These are phyloP conservation scores for Cymodocea nodosa DNA, from an alignment of 116 monocot species.

Conservation along the genomic window DNA sequence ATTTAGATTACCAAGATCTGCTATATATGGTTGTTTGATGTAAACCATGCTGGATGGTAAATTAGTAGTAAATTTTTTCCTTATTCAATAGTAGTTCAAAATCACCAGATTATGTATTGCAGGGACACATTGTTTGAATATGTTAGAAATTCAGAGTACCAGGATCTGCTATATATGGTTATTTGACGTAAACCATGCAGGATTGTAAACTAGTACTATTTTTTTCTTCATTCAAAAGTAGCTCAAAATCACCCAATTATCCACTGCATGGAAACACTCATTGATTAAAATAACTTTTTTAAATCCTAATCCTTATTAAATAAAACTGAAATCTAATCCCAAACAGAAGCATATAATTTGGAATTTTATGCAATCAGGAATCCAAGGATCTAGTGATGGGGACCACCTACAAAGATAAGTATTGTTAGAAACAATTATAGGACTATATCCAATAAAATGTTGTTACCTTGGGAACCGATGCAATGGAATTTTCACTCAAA, in stretches of 20 bases:
- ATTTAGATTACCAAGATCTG: neutral
- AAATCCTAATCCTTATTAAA: no score
- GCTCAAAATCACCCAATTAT: no score
- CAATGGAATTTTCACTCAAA: slow-evolving; percentile 66
- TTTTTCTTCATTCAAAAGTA: no score
- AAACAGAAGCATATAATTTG: no score
- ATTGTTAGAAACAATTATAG: neutral
- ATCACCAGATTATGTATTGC: no score
- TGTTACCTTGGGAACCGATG: slow-evolving; percentile 51
- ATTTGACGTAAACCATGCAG: neutral
- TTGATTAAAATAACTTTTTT: no score
- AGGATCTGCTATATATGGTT: neutral
- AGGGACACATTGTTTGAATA: neutral
- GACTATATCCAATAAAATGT: neutral
- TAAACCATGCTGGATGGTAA: neutral
- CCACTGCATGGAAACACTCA: no score
- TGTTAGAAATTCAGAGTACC: neutral
- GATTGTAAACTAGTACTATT: neutral
- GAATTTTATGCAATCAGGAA: no score
- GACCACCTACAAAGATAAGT: no score
- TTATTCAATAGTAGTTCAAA: no score
- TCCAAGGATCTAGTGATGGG: no score
- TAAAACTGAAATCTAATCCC: no score
- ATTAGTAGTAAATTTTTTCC: neutral
- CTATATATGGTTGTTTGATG: neutral